A percentile compares a stretch with the other conserved stretches of the same genome.
Conservation (phyloP, 352 stramenopile species). For the Phytopythium helicoides region DNA sequence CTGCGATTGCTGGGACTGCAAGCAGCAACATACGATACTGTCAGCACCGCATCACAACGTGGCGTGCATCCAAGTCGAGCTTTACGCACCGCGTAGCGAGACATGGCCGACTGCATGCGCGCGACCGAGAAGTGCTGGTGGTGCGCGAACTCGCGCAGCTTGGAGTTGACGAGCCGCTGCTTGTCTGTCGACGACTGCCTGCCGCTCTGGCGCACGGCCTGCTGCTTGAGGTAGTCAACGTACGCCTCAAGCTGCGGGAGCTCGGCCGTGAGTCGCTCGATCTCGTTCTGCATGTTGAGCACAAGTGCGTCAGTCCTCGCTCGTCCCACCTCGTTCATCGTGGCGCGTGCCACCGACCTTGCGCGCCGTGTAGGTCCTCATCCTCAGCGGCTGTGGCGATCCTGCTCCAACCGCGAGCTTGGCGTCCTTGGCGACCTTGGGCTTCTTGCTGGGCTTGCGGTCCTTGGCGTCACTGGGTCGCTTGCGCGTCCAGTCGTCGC, state of each 20-base stretch:
- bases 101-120: conserved; percentile 21
- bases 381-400: conserved; percentile 1
- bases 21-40: no score
- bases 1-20: no score
- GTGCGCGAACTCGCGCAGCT: conserved; percentile 18
- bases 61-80: no score
- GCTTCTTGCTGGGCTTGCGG: no score
- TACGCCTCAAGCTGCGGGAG: conserved; percentile 25
- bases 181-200: conserved; percentile 25
- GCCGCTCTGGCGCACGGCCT: conserved; percentile 22
- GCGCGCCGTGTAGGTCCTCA: conserved; percentile 25
- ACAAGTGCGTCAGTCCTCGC: no score
- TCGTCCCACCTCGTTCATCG: no score
- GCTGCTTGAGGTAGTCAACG: conserved; percentile 32
- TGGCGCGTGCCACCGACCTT: no score
- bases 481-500: not conserved
- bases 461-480: no score
- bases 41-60: no score
- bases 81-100: conserved; percentile 1
- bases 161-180: conserved; percentile 28
- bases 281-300: conserved; percentile 27
- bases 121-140: conserved; percentile 18
- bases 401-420: no score
- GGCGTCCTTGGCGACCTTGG: no score
- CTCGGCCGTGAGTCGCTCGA: conserved; percentile 17